A percentile compares a stretch with the other conserved stretches of the same genome.
Conservation (phyloP, 179 eudicot species). For the Silene coronaria region DNA sequence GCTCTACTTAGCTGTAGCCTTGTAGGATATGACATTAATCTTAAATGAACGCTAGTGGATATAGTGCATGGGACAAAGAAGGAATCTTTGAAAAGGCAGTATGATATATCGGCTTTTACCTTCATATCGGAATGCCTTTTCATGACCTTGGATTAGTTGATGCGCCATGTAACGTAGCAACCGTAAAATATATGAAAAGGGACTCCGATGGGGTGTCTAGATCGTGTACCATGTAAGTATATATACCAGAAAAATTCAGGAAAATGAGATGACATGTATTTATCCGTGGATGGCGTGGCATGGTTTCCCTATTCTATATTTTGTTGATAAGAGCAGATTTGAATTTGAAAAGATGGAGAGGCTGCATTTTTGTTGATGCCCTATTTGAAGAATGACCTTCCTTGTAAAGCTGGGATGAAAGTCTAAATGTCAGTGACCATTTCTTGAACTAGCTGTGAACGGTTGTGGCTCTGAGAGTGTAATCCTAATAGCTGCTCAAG, state of each 20-base stretch:
- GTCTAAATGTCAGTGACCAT: neutral
- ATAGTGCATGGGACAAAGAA: neutral
- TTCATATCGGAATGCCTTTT: no score
- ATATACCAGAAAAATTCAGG: neutral
- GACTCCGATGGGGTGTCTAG: no score
- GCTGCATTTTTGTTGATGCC: neutral
- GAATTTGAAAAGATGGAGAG: neutral
- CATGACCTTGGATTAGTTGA: no score
- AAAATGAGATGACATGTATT: neutral
- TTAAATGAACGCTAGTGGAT: neutral
- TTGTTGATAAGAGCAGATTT: neutral
- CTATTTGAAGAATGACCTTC: neutral
- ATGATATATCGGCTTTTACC: no score
- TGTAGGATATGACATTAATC: neutral
- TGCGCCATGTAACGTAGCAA: no score
- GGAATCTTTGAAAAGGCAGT: neutral
- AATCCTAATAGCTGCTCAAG: neutral
- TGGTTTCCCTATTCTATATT: neutral
- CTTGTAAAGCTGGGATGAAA: neutral
- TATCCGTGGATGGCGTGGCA: neutral
- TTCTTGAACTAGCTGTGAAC: neutral
- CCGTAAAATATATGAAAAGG: no score
- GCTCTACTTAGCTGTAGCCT: neutral
- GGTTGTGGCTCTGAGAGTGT: neutral
- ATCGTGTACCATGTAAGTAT: no score